Evolutionary conservation across 192 early-diverging fungal genomes (phyloP), one percentile per base, ranked within the genome.

Genomic region (Bifiguratus adelaidae): DNA sequence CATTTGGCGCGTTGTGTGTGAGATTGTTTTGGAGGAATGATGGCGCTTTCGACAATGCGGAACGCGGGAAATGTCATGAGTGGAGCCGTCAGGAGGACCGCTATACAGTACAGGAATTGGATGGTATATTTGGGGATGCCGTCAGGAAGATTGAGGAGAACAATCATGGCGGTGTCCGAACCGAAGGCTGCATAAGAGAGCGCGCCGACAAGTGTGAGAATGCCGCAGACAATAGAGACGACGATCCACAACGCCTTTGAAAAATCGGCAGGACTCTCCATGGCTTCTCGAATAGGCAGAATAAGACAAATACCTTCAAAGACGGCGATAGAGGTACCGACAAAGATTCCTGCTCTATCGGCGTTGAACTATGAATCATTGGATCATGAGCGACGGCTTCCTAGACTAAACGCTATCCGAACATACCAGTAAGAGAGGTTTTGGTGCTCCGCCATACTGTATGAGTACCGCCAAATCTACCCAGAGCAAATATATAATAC

Each of bases 221-320:
- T 73, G 7, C 56, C 56, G 12, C 80, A 82, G 21, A 86, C 88
- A 16, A 81, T 58, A n/a, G 76, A 47, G 45, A 91, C 72, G 52
- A 85, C 79, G 19, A 71, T 53, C 2, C 79, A 80, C 32, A 95
- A 57, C 24, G 90, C 88, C 7, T 47, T 32, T 18, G 76, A 74
- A 52, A 95, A 92, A 47, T 82, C 68, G 41, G 88, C 81, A 23
- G 88, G 88, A n/a, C 78, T 63, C 53, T 86, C 86, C 92, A 95
- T 95, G 52, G 71, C 70, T 45, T 77, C 70, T 20, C 80, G 76
- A 43, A 84, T 81, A 20, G 81, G 81, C 30, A 84, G 77, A 21
- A 84, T 85, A 18, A 67, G 46, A n/a, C 49, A 50, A 27, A 95
- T 91, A 34, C 92, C 92, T 69, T 95, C 92, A 62, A 80, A 95